These are phyloP conservation scores for Apophysomyces trapeziformis DNA, from an alignment of 371 early-diverging fungal species.

Conservation along the genomic window DNA sequence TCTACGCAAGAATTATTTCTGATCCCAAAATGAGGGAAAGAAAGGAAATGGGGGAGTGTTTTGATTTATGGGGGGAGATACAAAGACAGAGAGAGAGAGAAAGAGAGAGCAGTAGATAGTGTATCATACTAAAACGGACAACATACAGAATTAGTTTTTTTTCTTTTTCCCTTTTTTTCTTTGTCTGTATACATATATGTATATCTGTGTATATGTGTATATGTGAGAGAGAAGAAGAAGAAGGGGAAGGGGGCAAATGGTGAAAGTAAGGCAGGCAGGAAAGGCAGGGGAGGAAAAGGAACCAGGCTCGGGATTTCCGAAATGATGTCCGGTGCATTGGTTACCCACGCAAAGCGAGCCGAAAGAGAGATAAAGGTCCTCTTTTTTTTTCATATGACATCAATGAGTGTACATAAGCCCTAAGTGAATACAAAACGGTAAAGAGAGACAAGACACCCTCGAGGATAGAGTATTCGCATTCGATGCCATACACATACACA, in stretches of 20 bases:
- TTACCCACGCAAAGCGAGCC: constrained; percentile 6
- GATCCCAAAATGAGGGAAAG: too few relatives aligned
- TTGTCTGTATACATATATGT: neutral
- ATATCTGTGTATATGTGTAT: neutral
- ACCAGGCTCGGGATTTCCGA: constrained; percentile 7
- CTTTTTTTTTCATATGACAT: too few relatives aligned
- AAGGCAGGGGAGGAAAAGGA: neutral
- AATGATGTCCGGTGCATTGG: constrained; percentile 2
- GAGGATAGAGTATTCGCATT: too few relatives aligned
- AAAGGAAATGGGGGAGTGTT: too few relatives aligned
- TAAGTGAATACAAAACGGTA: neutral
- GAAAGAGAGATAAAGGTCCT: neutral
- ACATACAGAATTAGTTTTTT: neutral
- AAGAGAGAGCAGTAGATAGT: neutral
- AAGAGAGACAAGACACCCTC: too few relatives aligned
- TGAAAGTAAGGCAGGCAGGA: neutral
- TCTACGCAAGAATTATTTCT: too few relatives aligned
- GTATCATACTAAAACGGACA: too few relatives aligned
- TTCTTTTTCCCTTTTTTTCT: neutral
- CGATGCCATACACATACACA: too few relatives aligned
- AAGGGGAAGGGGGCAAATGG: neutral
- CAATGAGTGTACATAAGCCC: neutral
- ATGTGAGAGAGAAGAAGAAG: neutral
- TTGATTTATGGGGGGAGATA: neutral
- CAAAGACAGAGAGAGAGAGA: neutral